Conservation (phyloP, 1,284 basidiomycete genomes). For the Irpex rosettiformis region DNA sequence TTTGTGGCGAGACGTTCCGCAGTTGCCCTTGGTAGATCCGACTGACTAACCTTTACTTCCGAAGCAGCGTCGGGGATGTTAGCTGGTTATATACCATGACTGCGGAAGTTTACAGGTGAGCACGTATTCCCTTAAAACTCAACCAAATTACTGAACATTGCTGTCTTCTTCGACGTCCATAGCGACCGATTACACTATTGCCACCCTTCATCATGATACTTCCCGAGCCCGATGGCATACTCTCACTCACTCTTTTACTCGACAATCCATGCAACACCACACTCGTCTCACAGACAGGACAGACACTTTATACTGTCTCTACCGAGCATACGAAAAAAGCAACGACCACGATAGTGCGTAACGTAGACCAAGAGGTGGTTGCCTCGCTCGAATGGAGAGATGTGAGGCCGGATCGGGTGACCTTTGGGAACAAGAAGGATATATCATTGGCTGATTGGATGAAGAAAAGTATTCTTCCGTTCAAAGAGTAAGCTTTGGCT, state of each 20-base stretch:
- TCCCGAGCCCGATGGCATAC: constrained; percentile 3
- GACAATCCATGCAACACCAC: constrained; percentile 44
- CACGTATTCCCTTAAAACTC: too few relatives aligned
- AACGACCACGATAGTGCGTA: constrained; percentile 31
- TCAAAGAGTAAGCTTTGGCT: constrained; percentile 23
- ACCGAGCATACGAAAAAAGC: constrained; percentile 31
- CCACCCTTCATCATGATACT: background rate
- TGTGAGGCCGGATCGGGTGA: constrained; percentile 20
- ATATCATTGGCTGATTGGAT: constrained; percentile 35
- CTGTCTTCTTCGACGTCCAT: too few relatives aligned
- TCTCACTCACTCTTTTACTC: constrained; percentile 33
- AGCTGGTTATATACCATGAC: too few relatives aligned
- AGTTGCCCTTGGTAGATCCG: too few relatives aligned
- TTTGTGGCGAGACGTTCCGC: too few relatives aligned
- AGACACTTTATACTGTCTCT: constrained; percentile 35
- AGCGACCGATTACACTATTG: too few relatives aligned
- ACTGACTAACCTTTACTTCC: too few relatives aligned
- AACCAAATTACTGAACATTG: too few relatives aligned
- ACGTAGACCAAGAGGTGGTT: constrained; percentile 22
- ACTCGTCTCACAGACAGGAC: constrained; percentile 33
- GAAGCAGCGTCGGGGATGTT: too few relatives aligned
- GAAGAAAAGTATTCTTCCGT: constrained; percentile 40
- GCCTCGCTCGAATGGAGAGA: constrained; percentile 25
- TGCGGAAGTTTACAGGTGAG: too few relatives aligned
- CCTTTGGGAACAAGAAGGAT: constrained; percentile 17